A percentile compares a stretch with the other conserved stretches of the same genome.
Evolutionary conservation across 2,329 filamentous ascomycete genomes (phyloP).

Genomic region (Fusarium vanettenii): DNA sequence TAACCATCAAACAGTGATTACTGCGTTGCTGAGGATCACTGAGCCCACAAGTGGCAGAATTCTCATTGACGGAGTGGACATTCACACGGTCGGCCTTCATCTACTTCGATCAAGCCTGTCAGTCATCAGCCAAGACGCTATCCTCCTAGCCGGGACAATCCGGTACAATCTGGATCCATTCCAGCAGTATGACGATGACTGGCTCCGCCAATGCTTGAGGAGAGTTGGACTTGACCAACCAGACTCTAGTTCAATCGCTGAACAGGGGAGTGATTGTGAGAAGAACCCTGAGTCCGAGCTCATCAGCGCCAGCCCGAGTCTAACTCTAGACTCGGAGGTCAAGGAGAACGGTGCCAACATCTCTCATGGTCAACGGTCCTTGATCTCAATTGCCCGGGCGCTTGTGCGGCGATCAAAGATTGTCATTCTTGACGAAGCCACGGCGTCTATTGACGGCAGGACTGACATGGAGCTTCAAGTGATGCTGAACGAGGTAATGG

Average conservation of each 20-base stretch:
- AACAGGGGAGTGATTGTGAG: neutral
- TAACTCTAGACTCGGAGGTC: conserved; percentile 19
- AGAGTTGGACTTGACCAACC: neutral
- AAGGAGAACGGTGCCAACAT: conserved; percentile 29
- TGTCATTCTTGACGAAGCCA: conserved; percentile 27
- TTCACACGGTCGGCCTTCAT: conserved; percentile 20
- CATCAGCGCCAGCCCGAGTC: neutral
- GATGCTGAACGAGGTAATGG: conserved; percentile 23
- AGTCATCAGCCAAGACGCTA: conserved; percentile 28
- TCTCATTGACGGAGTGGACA: conserved; percentile 19
- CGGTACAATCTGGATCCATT: conserved; percentile 29
- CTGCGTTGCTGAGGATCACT: conserved; percentile 14
- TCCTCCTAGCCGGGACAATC: conserved; percentile 21
- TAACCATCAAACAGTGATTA: neutral
- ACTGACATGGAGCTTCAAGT: conserved; percentile 20
- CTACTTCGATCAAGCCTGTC: conserved; percentile 21
- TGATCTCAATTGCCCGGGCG: conserved; percentile 25
- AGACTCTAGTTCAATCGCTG: neutral
- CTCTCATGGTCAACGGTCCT: conserved; percentile 15
- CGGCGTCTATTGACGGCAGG: conserved; percentile 20
- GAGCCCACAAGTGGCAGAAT: conserved; percentile 24
- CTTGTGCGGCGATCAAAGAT: conserved; percentile 12
- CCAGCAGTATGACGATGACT: conserved; percentile 21
- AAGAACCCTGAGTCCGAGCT: neutral
- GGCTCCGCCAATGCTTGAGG: conserved; percentile 15